Evolutionary conservation across 176 grass and related monocot species (phyloP), one percentile per base, ranked within the genome.

Genomic region (Lolium perenne): DNA sequence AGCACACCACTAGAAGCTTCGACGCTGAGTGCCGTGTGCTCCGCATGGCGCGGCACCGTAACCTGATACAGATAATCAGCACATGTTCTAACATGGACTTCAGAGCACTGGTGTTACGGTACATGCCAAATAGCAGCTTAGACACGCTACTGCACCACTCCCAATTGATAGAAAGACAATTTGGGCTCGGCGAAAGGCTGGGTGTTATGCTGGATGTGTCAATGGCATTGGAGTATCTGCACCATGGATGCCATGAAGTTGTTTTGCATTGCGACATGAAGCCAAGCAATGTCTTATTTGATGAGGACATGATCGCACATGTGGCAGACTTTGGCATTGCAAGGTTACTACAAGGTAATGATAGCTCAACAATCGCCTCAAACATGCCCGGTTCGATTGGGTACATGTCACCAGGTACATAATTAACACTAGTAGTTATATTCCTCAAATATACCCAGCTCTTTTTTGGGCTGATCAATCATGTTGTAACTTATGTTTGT

Each of bases 381-480:
- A 75, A 25, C 72, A 29, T 75, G 22, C 72, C 21, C 16, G 72
- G 47, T 8, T 50, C 72, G 6, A 26, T 51, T 16, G 72, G 13
- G 13, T 75, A 75, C 3, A 75, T 75, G 72, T 49, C 72, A 25
- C 72, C 72, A 75, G 72, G 72, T 75, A 74, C 22, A 7, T 71
- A 71, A 8, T 9, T 71, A 71, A 4, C 11, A 71, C 18, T 71
- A 1, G 18, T 70, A n/a, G n/a, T n/a, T n/a, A 41, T 4, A 38
- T 46, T 71, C 18, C 68, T 46, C 18, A 71, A n/a, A 29, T 43
- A 20, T 13, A 48, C 0, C 43, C 2, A 22, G 4, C 18, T 35
- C 0, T 63, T 26, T 50, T 50, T 23, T 61, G 8, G 8, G 23
- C 23, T n/a, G 56, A 58, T 21, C 18, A 23, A 29, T 65, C 3